Evolutionary conservation across 2,329 filamentous ascomycete genomes (phyloP), one percentile per base, ranked within the genome.

Genomic region (Stagonosporopsis chrysanthemi): DNA sequence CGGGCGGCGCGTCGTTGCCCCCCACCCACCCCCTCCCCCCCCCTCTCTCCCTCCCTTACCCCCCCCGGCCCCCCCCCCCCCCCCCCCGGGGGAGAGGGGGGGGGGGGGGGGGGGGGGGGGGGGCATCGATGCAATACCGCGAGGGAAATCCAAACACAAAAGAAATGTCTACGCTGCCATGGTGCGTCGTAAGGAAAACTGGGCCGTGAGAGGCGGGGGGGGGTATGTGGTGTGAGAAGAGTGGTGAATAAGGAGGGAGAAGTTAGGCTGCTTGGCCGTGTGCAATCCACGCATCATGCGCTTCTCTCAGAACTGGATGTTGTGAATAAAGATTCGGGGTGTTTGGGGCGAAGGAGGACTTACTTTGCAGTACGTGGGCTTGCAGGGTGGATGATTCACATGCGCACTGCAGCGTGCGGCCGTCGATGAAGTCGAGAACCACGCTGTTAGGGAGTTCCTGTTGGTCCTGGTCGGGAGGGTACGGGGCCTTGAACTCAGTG

Each of bases 401-500:
- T 38, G 87, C 86, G 69, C 84, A 86, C 70, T 89, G 87, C 49
- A 90, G 76, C 8, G 84, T 85, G 35, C 83, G 83, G 22, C 86
- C 86, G 64, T 88, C 84, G 23, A 81, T 72, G 58, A 89, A 85
- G 64, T 88, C 86, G 31, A 89, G 78, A 26, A 88, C 73, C 35
- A 90, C 84, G 47, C 92, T 97, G 78, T 97, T 91, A 2, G 94
- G 92, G 49, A 99, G 82, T 79, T 99, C 95, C 78, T 97, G 90
- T 65, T 91, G 83, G 72, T 98, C 95, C 58, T 96, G 88, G 74
- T 98, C 94, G 0, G 95, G 95, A 15, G 90, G 83, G 66, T 89
- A 91, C 0, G 93, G 93, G 38, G 81, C 78, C 63, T 86, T 85
- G 80, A 98, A 96, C 60, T 97, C 92, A 65, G 86, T 88, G 55